These are phyloP conservation scores for Diplocarpon mali DNA, from an alignment of 2,329 filamentous ascomycete genomes.

Conservation along the genomic window DNA sequence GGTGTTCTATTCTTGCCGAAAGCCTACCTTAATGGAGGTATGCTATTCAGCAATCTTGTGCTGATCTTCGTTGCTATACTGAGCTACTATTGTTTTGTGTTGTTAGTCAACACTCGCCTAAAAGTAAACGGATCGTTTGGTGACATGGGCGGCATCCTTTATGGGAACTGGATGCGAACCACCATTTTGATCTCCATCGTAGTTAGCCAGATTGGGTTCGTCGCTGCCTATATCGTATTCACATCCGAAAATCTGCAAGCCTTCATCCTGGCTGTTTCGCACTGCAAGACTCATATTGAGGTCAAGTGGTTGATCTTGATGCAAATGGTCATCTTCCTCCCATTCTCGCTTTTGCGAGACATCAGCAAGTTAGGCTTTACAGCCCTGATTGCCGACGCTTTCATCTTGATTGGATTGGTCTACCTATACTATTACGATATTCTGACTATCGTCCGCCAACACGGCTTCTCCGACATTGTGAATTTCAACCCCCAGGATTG, in stretches of 20 bases:
- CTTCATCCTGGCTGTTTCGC: constrained; percentile 81
- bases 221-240: constrained; percentile 92
- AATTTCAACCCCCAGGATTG: constrained; percentile 86
- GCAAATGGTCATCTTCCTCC: constrained; percentile 91
- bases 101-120: constrained; percentile 77
- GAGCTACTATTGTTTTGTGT: constrained; percentile 95
- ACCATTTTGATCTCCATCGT: constrained; percentile 88
- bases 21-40: constrained; percentile 90
- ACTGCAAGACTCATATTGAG: constrained; percentile 76
- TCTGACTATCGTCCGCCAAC: constrained; percentile 61
- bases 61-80: constrained; percentile 75
- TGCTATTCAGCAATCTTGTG: constrained; percentile 91
- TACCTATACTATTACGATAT: constrained; percentile 97
- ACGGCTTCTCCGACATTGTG: constrained; percentile 73
- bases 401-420: constrained; percentile 83
- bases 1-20: constrained; percentile 88
- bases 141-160: constrained; percentile 87
- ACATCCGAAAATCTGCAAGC: constrained; percentile 92
- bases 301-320: constrained; percentile 86
- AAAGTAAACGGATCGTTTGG: constrained; percentile 91
- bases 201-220: constrained; percentile 89
- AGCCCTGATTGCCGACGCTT: constrained; percentile 83
- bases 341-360: constrained; percentile 85
- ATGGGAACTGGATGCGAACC: constrained; percentile 79
- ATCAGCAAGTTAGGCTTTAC: constrained; percentile 97